A percentile compares a stretch with the other conserved stretches of the same genome.
These are phyloP conservation scores for Lactarius quietus DNA, from an alignment of 768 basidiomycete genomes.

Conservation along the genomic window DNA sequence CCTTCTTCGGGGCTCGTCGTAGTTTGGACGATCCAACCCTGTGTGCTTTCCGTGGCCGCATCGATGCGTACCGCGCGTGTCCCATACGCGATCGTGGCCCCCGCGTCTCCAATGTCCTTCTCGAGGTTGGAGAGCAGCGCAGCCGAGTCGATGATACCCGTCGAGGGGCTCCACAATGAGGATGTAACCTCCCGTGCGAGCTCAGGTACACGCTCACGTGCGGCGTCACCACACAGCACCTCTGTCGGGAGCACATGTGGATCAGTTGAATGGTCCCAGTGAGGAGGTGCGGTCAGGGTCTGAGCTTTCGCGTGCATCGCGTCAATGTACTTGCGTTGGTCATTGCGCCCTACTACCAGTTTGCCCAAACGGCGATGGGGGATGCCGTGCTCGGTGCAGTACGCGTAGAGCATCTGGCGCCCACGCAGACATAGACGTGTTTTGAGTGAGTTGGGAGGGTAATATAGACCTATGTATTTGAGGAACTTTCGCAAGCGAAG, in stretches of 20 bases:
- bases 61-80: slow-evolving; percentile 88
- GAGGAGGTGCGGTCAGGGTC: slow-evolving; percentile 48
- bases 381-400: slow-evolving; percentile 60
- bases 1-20: slow-evolving; percentile 42
- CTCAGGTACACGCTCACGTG: slow-evolving; percentile 76
- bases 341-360: slow-evolving; percentile 74
- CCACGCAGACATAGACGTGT: slow-evolving; percentile 84
- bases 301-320: slow-evolving; percentile 61
- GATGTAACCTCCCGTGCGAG: slow-evolving; percentile 64
- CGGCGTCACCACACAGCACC: slow-evolving; percentile 65
- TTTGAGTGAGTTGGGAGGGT: slow-evolving; percentile 80
- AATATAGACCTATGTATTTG: slow-evolving; percentile 67
- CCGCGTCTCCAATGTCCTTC: slow-evolving; percentile 70
- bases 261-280: slow-evolving; percentile 30
- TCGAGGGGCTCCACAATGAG: slow-evolving; percentile 80
- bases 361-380: slow-evolving; percentile 78
- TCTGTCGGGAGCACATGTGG: slow-evolving; percentile 53
- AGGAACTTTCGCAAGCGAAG: not conserved
- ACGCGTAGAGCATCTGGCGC: slow-evolving; percentile 75
- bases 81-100: slow-evolving; percentile 66
- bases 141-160: slow-evolving; percentile 90
- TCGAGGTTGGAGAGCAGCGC: slow-evolving; percentile 79
- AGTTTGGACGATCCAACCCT: slow-evolving; percentile 88
- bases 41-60: slow-evolving; percentile 39
- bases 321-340: slow-evolving; percentile 69